Base-by-base conservation (phyloP, 257 asterid genomes). In the Solanum rostratum region DNA sequence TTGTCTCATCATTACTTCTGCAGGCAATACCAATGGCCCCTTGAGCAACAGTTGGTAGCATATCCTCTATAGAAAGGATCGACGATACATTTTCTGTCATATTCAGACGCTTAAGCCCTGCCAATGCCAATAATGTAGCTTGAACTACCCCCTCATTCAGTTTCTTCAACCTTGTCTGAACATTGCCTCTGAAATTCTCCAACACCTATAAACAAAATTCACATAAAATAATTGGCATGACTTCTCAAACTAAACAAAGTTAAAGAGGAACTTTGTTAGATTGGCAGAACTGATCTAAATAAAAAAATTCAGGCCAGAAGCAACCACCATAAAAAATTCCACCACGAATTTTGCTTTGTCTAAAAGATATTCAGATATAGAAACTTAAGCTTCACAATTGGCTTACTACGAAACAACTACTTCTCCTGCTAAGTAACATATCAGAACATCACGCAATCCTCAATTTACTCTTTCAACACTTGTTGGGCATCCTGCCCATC, bases 1-100 rank as follows among this genome's bases (percentile, higher is more conserved):
- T 96, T 79, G 89, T 93, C 55, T 92, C 95, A 53, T 96, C 98
- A 81, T 92, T 94, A 57, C 87, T 87, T 88, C 98, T 92, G 79
- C 99, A 94, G 1, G 99, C 98, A 81, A 96, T 96, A 43, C 99
- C 98, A 43, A 96, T 96, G 82, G 98, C 99, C 80, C 98, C 99
- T 84, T 96, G 98, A 86, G 98, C 99, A 71, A 96, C 98, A 85
- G 99, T 98, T 59, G 99, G 99, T 83, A 97, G 97, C 99, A 97
- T 97, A 88, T 97, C 98, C 60, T 97, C 98, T 73, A 97, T 93
- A 45, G 98, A 88, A 37, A 97, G 93, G 68, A 93, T 85, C 16
- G 96, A 84, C 49, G 97, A 89, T 50, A 94, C 98, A 81, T 90
- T 88, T 84, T 95, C 97, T 0, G 95, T 91, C 99, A 95, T 97